Evolutionary conservation across 305 asterid genomes (phyloP).

Genomic region (Rubia balearica): DNA sequence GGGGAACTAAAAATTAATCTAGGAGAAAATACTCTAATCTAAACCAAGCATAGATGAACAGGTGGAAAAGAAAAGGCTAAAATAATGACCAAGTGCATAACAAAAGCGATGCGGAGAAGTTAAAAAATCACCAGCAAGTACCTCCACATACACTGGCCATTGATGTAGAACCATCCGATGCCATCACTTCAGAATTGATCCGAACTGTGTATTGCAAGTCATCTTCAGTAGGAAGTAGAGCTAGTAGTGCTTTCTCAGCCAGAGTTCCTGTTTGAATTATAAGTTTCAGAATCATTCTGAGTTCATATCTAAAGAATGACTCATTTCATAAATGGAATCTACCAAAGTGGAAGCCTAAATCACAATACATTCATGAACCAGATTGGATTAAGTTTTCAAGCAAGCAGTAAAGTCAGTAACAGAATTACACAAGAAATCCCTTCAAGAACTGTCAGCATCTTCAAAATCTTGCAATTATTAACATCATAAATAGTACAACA

Average conservation of each 20-base stretch:
- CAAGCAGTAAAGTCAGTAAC: neutral
- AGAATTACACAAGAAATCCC: neutral
- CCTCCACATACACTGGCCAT: conserved; percentile 99
- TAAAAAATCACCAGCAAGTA: conserved; percentile 16
- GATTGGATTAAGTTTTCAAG: neutral
- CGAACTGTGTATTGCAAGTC: conserved; percentile 83
- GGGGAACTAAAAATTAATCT: neutral
- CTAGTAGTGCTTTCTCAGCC: conserved; percentile 92
- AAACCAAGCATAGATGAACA: neutral
- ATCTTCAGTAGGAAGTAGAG: conserved; percentile 88
- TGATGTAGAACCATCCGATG: conserved; percentile 98
- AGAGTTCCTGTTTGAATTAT: conserved; percentile 60
- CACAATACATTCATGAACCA: neutral
- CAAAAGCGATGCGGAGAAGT: neutral
- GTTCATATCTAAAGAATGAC: neutral
- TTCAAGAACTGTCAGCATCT: neutral
- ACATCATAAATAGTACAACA: neutral
- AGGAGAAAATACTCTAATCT: neutral
- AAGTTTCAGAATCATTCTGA: conserved; percentile 21
- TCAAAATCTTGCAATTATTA: neutral
- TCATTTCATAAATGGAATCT: neutral
- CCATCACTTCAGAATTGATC: conserved; percentile 92
- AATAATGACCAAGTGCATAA: neutral
- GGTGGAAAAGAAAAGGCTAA: neutral
- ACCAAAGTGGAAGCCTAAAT: neutral